Base-by-base conservation (phyloP, 2,329 filamentous ascomycete genomes). In the Epichloe sibirici region DNA sequence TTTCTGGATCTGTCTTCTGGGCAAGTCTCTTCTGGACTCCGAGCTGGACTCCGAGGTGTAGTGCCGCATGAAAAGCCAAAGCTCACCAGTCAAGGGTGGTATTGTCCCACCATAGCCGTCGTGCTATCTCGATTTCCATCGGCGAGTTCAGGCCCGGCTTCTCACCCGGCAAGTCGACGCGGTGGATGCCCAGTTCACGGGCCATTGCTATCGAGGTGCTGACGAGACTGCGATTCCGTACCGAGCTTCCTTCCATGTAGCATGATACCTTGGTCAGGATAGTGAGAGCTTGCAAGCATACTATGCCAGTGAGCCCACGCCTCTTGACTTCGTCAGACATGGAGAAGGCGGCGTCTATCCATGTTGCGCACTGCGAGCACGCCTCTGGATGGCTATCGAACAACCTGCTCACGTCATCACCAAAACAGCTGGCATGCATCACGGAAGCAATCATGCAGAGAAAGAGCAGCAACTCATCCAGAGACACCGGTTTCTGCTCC, bases 61-160 rank as follows among this genome's bases (percentile, higher is more conserved):
- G 25, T 46, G 37, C 13, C 12, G 37, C 13, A 12, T 28, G 23
- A 45, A 31, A 6, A 6, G 17, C n/a, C 8, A 11, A 39, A 31
- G 49, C 52, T 44, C 25, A 53, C 52, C 52, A 53, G 12, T 53
- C 52, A 34, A 51, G 7, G 11, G 44, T 13, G 13, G 39, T 44
- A 48, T 51, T 49, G 8, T 53, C 52, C 52, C 52, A 53, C 52
- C 52, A 53, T 17, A 53, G 12, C 3, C 48, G 44, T 23, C 52
- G 48, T 39, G 48, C 48, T 12, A 48, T 48, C 38, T 53, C 52
- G 17, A 44, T 28, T 17, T 53, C 52, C 42, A 51, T 34, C 17
- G 23, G 6, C 5, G 48, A 51, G 5, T 31, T 25, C 15, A 38
- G 11, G n/a, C 15, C 25, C 12, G 25, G 12, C 11, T 51, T 48